Base-by-base conservation (phyloP, 2,329 filamentous ascomycete species). In the Thelonectria rubi region DNA sequence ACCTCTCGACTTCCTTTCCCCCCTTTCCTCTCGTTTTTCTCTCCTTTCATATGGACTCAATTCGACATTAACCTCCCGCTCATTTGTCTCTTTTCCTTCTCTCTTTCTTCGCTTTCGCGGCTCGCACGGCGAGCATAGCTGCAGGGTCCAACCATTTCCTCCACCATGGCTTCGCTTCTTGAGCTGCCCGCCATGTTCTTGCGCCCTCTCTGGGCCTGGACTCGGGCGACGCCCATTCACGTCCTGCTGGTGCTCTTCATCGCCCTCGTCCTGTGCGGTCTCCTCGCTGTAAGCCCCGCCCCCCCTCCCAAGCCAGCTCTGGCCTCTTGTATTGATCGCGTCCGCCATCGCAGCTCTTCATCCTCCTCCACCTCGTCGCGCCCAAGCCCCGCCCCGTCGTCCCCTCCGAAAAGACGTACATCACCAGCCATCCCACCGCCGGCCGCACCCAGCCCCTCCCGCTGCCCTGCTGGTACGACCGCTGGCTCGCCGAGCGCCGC, bases 381-480 rank as follows among this genome's bases (percentile, higher is more conserved):
- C 94, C 94, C 15, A 87, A 88, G 52, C 95, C 95, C 10, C 91
- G 95, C 58, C 80, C 83, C 21, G 86, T 92, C 2, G 82, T 88
- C 34, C 82, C 86, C 4, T 92, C 92, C 32, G 95, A 99, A 76
- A 97, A 95, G 80, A 88, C 85, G 39, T 99, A 94, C 81, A 84
- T 88, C 50, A 96, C 92, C 4, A 89, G 93, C 42, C 81, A 87
- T 39, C 83, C 88, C 42, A 83, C 89, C 69, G 80, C 81, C 12
- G 70, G 69, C 18, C 63, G 69, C 21, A 74, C 75, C 11, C 42
- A 64, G 0, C 72, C 76, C 6, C 67, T 87, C 81, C 75, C 78
- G 67, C 82, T 97, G 26, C 91, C 94, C 11, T 97, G 92, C 80
- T 98, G 94, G 94, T 88, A 92, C 74, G 93, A 97, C 76, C 82